Evolutionary conservation across 2,329 filamentous ascomycete species (phyloP), one percentile per base, ranked within the genome.

Genomic region (Beauveria sp.): DNA sequence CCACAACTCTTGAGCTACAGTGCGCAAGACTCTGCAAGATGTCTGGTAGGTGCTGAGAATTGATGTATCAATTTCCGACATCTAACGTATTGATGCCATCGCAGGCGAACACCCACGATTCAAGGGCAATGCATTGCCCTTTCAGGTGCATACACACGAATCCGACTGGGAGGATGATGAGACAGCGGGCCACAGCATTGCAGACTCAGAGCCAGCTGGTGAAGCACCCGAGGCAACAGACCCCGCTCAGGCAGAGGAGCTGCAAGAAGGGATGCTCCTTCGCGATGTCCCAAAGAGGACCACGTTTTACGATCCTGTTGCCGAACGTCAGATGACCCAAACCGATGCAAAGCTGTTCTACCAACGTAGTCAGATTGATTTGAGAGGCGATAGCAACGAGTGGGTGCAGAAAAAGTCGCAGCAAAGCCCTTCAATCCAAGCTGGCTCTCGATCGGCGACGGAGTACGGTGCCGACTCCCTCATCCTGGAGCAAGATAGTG

Each of bases 271-370:
- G 60, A 84, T 88, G 79, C 77, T 88, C 10, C 77, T 79, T 24
- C 79, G 85, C 64, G 85, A 88, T 69, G 71, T 84, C 58, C 84
- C 84, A 40, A 81, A 81, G 64, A 88, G 88, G 72, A 96, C 92
- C 9, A 90, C 93, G 22, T 96, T 92, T 72, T 97, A 96, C 76
- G 93, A 97, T 74, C 91, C 93, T 70, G 88, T 93, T 58, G 90
- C 91, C 59, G 95, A 99, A 75, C 96, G 95, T 69, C 90, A 93
- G 70, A 89, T 96, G 86, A 96, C 89, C 70, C 92, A 96, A 74
- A 88, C 90, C 28, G 95, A 99, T 73, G 91, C 93, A 63, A 98
- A 96, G 75, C 83, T 97, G 65, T 96, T 98, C 77, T 99, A 96
- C 74, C 93, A 97, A 76, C 84, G 90, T 66, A 92, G 91, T 74